phyloP scores from a whole-genome alignment of 169 alveolate species.

The Eimeria brunetti region DNA sequence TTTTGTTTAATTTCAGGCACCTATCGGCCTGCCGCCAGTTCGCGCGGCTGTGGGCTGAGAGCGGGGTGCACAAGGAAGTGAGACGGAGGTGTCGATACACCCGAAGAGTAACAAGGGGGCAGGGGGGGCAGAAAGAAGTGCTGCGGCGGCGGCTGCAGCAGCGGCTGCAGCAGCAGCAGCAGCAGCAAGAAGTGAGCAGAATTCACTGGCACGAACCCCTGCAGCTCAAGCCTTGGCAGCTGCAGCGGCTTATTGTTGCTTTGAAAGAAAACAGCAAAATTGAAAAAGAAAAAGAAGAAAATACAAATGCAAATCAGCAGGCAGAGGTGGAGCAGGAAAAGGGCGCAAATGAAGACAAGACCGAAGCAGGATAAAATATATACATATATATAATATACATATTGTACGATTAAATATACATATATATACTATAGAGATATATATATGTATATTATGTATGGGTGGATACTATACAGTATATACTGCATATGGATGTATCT shows the following conservation, averaged over 20 bases:
- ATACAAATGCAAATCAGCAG: not conserved
- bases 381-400: not conserved
- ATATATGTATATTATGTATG: no score
- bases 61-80: conserved; percentile 37
- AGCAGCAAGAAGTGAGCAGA: not conserved
- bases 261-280: not conserved
- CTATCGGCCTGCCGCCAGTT: not conserved
- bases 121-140: conserved; percentile 33
- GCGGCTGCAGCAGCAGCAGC: conserved; percentile 1
- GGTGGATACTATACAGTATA: not conserved
- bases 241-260: not conserved
- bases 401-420: not conserved
- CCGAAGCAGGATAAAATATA: not conserved
- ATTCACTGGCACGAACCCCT: conserved; percentile 16
- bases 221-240: not conserved
- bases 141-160: conserved; percentile 20
- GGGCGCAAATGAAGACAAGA: not conserved
- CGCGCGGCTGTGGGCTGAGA: conserved; percentile 42
- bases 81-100: conserved; percentile 35
- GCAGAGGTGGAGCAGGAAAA: not conserved
- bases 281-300: not conserved
- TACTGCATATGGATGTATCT: not conserved
- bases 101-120: conserved; percentile 19
- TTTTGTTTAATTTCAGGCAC: not conserved
- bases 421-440: no score